Conservation (phyloP, 2,329 filamentous ascomycete species). For the Pseudofabraea citricarpa region DNA sequence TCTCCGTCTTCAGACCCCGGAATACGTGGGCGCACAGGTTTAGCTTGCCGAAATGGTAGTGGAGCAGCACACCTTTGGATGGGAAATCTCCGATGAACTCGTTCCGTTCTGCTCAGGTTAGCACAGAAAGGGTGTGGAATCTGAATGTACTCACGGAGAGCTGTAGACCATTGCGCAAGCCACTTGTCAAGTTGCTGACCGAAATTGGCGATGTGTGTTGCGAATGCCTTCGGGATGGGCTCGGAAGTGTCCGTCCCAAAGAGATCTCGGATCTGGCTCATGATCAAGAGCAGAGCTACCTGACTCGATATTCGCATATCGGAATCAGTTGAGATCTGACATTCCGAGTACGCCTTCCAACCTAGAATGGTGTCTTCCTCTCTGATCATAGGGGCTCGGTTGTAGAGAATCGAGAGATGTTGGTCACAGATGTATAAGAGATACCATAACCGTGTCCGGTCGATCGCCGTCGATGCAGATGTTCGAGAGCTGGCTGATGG, state of each 20-base stretch:
- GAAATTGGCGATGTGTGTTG: constrained; percentile 26
- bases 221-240: constrained; percentile 34
- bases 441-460: constrained; percentile 53
- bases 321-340: constrained; percentile 42
- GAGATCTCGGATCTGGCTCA: constrained; percentile 50
- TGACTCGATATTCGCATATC: constrained; percentile 53
- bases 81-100: constrained; percentile 4
- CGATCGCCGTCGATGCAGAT: constrained; percentile 36
- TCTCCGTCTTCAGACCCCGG: constrained; percentile 7
- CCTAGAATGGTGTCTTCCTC: constrained; percentile 51
- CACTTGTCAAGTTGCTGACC: constrained; percentile 29
- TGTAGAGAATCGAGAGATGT: constrained; percentile 58
- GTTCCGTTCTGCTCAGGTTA: not conserved
- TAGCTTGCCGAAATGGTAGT: constrained; percentile 27
- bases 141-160: constrained; percentile 22
- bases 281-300: constrained; percentile 52
- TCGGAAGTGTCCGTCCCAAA: constrained; percentile 51
- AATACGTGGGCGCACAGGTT: constrained; percentile 25
- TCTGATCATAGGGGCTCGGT: constrained; percentile 54
- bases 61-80: constrained; percentile 11
- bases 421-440: constrained; percentile 59
- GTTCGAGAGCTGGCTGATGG: constrained; percentile 34
- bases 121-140: not conserved
- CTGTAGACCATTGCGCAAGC: constrained; percentile 29
- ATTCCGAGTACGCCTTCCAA: constrained; percentile 48